Conservation (phyloP, 192 early-diverging fungal genomes). For the Coemansia sp. region DNA sequence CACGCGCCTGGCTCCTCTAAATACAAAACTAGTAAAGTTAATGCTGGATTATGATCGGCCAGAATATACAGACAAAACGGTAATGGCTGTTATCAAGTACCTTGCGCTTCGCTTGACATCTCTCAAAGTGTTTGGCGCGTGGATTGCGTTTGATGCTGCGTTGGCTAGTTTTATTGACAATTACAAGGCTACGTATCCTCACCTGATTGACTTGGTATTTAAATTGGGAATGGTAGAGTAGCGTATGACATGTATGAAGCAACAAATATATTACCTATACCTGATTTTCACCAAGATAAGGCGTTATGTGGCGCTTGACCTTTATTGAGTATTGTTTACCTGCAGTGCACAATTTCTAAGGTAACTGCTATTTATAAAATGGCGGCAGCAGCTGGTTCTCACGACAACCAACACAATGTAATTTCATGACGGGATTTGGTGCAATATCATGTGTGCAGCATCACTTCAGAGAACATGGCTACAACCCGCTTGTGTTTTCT, state of each 20-base stretch:
- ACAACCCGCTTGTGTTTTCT: too few species aligned
- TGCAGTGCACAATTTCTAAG: constrained; percentile 2
- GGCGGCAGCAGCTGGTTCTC: background rate
- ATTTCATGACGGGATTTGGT: background rate
- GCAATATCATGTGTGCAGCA: background rate
- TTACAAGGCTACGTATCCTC: constrained; percentile 8
- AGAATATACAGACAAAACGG: background rate
- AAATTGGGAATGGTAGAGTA: constrained; percentile 6
- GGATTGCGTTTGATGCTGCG: constrained; percentile 6
- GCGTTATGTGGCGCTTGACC: constrained; percentile 2
- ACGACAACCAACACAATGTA: too few species aligned
- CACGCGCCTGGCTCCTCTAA: constrained; percentile 2
- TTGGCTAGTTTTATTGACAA: constrained; percentile 5
- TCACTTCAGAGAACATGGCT: too few species aligned
- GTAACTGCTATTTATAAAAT: constrained; percentile 3
- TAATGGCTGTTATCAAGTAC: constrained; percentile 8
- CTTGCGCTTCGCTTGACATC: constrained; percentile 3
- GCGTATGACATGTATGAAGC: background rate
- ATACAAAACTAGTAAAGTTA: background rate
- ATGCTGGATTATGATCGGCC: constrained; percentile 12
- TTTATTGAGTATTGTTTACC: background rate
- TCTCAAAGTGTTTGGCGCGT: constrained; percentile 11
- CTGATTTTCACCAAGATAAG: background rate
- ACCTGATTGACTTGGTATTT: constrained; percentile 1
- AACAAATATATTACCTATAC: too few species aligned